Base-by-base conservation (phyloP, 139 green algal species). In the Auxenochlorella pyrenoidosa region DNA sequence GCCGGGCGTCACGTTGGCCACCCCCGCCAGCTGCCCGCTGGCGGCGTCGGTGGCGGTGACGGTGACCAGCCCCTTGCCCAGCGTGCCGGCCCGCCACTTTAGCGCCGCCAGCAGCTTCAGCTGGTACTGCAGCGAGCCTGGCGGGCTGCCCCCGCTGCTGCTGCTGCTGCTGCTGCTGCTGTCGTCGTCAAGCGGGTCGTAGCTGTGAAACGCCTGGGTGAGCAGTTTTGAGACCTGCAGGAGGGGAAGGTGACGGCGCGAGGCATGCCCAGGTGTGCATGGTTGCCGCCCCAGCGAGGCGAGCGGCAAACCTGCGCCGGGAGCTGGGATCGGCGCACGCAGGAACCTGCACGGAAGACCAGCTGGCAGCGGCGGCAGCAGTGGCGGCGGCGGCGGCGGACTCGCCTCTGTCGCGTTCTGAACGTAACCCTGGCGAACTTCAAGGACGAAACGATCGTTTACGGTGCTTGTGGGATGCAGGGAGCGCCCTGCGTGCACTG, bases 41-140 rank as follows among this genome's bases (percentile, higher is more conserved):
- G 15, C 30, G 2, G 60, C 40, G 1, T 85, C 80, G 15, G 40
- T 65, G 5, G 86, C 79, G 19, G 70, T 44, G 22, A 90, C 34
- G 24, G 80, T 84, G 47, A 82, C 38, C 24, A 87, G 79, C n/a
- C 54, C 21, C n/a, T 26, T 63, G 21, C 80, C 70, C 38, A 87
- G 66, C 15, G 78, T 75, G 15, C 63, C 28, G 32, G 63, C 80
- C 28, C 70, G 58, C 34, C 51, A 82, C 65, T 90, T 80, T n/a
- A 90, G 43, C 22, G 80, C 81, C 22, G 70, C 70, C 47, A 90
- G 76, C 36, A 90, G 81, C 68, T 84, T 77, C 22, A 79, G 68
- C 44, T 87, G 66, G 82, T 87, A 87, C 34, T 71, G 66, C 47
- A 87, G 43, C 68, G 54, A 79, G 43, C 34, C 54, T 22, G 36